Conservation (phyloP, 805 yeast genomes). For the Kluyveromyces siamensis region DNA sequence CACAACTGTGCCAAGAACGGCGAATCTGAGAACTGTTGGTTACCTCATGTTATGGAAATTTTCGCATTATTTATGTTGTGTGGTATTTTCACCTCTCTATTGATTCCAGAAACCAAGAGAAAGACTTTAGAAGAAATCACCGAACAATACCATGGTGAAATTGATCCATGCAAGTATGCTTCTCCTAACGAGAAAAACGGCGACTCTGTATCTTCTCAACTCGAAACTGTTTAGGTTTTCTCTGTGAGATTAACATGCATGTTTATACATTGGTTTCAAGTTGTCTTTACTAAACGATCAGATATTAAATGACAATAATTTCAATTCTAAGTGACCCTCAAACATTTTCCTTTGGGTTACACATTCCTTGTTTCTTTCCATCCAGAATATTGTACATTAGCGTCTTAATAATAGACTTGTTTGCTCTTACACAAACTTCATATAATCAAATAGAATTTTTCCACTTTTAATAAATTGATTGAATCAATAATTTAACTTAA, state of each 20-base stretch:
- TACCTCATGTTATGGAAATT: conserved; percentile 89
- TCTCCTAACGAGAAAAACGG: conserved; percentile 2
- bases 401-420: too few relatives aligned
- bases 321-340: too few relatives aligned
- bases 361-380: too few relatives aligned
- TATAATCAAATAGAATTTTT: too few relatives aligned
- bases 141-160: conserved; percentile 77
- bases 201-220: conserved; percentile 1
- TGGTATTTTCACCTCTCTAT: conserved; percentile 56
- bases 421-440: too few relatives aligned
- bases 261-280: not conserved
- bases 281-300: not conserved
- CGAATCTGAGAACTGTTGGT: conserved; percentile 53
- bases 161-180: conserved; percentile 39
- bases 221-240: not conserved
- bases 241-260: not conserved
- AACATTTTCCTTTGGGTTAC: too few relatives aligned
- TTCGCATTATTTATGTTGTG: conserved; percentile 85
- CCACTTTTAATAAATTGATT: too few relatives aligned
- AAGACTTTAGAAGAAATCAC: conserved; percentile 77
- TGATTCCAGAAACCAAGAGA: conserved; percentile 88
- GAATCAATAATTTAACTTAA: too few relatives aligned
- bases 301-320: too few relatives aligned
- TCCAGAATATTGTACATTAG: too few relatives aligned
- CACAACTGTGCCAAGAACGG: conserved; percentile 61